Evolutionary conservation across 495 filamentous ascomycete genomes (phyloP), one percentile per base, ranked within the genome.

Genomic region (Podospora pseudocomata): DNA sequence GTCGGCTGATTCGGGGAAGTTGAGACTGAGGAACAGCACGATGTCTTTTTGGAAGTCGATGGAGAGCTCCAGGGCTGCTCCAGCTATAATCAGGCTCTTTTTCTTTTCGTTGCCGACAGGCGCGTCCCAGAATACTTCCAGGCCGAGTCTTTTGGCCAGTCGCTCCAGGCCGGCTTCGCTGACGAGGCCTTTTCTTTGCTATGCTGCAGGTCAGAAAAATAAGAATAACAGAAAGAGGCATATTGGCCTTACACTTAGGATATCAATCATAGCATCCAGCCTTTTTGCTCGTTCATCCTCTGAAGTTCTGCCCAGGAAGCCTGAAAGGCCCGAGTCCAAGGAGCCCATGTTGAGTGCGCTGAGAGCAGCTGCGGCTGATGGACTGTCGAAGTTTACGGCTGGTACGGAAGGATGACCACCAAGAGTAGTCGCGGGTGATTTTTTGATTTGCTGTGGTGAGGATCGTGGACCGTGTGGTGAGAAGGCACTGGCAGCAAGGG

Each of bases 121-220:
- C 18, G 86, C 83, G 70, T 92, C 90, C 86, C 89, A 91, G 34
- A 92, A 80, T 60, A 84, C 87, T 65, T 95, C 92, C 34, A 97
- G 72, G 18, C 81, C 92, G 66, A 90, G 85, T 26, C 90, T 82
- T 70, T 86, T 84, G 5, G 88, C 90, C 44, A 96, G 72, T 56
- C 92, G 84, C 77, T 94, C 92, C 55, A 98, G 82, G 0, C 92
- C 92, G 57, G 93, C 89, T 63, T 93, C 87, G 63, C 92, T 91
- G 39, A 99, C 91, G 18, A 88, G 70, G 19, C 83, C 81, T 65
- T 83, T 81, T 64, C 72, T 81, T 26, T 71, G 75, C 80, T 82
- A 19, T 3, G 13, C 13, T 9, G 7, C 16, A 7, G 49, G 67
- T 70, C 64, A 75, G 68, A 63, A 28, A 19, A 16, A 15, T 7